Conservation (phyloP, 2,329 filamentous ascomycete species). For the Hypoxylon sp. region DNA sequence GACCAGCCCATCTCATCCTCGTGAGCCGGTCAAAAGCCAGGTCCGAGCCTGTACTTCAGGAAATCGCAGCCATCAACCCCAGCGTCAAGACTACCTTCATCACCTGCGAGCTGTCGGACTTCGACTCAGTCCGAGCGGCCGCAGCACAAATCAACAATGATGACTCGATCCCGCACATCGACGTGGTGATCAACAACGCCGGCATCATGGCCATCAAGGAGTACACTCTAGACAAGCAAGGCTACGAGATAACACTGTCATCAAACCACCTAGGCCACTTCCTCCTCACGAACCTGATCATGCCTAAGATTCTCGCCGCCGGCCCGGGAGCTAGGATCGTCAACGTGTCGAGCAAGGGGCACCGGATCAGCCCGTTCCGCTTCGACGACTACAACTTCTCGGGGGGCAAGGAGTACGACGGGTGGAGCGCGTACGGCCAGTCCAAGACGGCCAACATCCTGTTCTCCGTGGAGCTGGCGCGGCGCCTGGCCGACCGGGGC, state of each 20-base stretch:
- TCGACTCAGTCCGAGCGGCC: slow-evolving; percentile 39
- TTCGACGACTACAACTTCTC: slow-evolving; percentile 63
- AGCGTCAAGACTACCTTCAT: slow-evolving; percentile 39
- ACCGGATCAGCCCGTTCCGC: slow-evolving; percentile 59
- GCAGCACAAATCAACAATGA: slow-evolving; percentile 37
- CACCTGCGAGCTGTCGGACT: slow-evolving; percentile 40
- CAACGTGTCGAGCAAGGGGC: slow-evolving; percentile 62
- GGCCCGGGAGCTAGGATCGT: slow-evolving; percentile 56
- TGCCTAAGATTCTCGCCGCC: slow-evolving; percentile 36
- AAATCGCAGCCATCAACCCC: slow-evolving; percentile 36
- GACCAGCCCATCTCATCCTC: slow-evolving; percentile 40
- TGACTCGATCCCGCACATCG: slow-evolving; percentile 32
- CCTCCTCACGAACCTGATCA: slow-evolving; percentile 43
- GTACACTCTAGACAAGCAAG: slow-evolving; percentile 44
- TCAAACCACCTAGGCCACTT: slow-evolving; percentile 46
- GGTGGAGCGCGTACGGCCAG: slow-evolving; percentile 57
- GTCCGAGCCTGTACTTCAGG: slow-evolving; percentile 41
- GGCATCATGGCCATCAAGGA: slow-evolving; percentile 37
- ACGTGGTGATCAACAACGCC: slow-evolving; percentile 44
- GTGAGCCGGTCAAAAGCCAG: slow-evolving; percentile 39
- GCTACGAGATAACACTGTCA: slow-evolving; percentile 38
- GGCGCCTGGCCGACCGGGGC: slow-evolving; percentile 20
- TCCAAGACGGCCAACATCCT: slow-evolving; percentile 59
- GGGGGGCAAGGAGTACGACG: slow-evolving; percentile 53
- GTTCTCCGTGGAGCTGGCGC: slow-evolving; percentile 30